A percentile compares a stretch with the other conserved stretches of the same genome.
These are phyloP conservation scores for Monosporascus sp. DNA, from an alignment of 2,329 filamentous ascomycete species.

Conservation along the genomic window DNA sequence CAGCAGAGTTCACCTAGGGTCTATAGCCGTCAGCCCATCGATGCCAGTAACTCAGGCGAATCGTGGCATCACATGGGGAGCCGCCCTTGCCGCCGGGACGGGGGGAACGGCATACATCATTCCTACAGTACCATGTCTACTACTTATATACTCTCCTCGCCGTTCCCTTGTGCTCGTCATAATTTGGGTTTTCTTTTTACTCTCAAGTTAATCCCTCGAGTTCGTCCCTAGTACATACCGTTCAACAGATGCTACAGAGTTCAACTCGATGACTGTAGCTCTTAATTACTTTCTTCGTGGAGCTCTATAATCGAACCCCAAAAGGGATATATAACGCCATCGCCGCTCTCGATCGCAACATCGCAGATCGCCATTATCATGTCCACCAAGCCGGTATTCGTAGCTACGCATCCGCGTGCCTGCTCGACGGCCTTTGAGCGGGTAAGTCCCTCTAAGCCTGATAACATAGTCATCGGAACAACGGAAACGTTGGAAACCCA, in stretches of 20 bases:
- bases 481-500: neutral
- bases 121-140: too few species aligned
- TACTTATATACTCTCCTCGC: too few species aligned
- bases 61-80: neutral
- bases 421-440: slow-evolving; percentile 97
- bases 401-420: slow-evolving; percentile 87
- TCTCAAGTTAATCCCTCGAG: too few species aligned
- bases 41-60: neutral
- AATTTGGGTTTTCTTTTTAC: too few species aligned
- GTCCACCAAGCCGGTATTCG: slow-evolving; percentile 80
- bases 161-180: too few species aligned
- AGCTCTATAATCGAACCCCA: slow-evolving; percentile 17
- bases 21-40: neutral
- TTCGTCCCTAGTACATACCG: too few species aligned
- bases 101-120: neutral
- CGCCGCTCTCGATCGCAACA: slow-evolving; percentile 18
- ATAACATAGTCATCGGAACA: slow-evolving; percentile 1
- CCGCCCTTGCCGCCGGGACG: neutral
- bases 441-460: slow-evolving; percentile 40
- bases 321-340: slow-evolving; percentile 9
- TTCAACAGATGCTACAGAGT: slow-evolving; percentile 14
- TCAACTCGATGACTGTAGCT: slow-evolving; percentile 13
- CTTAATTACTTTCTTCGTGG: slow-evolving; percentile 26
- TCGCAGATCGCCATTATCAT: slow-evolving; percentile 35
- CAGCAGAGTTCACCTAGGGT: neutral